These are phyloP conservation scores for Rhodotorula taiwanensis DNA, from an alignment of 768 basidiomycete species.

Conservation along the genomic window DNA sequence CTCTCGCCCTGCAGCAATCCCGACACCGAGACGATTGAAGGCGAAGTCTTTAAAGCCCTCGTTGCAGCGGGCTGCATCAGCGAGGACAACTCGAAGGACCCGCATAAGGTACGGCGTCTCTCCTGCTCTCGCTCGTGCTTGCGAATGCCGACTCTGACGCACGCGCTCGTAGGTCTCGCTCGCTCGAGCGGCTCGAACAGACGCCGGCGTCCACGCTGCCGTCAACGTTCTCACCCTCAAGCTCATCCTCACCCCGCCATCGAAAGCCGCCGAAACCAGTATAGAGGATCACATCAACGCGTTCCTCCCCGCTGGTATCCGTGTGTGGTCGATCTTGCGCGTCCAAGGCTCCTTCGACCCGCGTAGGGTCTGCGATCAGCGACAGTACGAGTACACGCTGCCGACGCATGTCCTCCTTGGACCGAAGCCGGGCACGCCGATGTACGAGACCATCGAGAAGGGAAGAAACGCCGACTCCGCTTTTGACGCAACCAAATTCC, in stretches of 20 bases:
- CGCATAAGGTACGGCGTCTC: conserved; percentile 62
- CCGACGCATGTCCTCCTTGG: conserved; percentile 88
- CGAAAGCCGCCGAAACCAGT: conserved; percentile 63
- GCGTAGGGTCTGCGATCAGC: conserved; percentile 69
- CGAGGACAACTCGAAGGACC: conserved; percentile 83
- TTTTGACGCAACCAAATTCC: background rate
- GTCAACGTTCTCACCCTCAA: conserved; percentile 73
- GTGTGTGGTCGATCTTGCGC: conserved; percentile 82
- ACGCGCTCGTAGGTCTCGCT: conserved; percentile 59
- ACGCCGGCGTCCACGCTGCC: conserved; percentile 94
- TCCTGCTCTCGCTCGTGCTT: background rate
- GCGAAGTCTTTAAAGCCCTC: conserved; percentile 76
- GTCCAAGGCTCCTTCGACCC: conserved; percentile 48
- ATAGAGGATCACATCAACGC: conserved; percentile 70
- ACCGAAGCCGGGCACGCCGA: conserved; percentile 67
- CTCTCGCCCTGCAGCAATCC: conserved; percentile 55
- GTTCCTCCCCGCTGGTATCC: conserved; percentile 81
- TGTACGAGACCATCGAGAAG: conserved; percentile 45
- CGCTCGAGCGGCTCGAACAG: conserved; percentile 84
- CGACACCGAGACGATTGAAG: conserved; percentile 75
- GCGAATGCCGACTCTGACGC: background rate
- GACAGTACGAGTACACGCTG: conserved; percentile 96
- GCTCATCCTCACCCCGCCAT: conserved; percentile 43
- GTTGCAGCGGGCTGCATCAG: conserved; percentile 89
- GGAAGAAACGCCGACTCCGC: background rate